Evolutionary conservation across 192 early-diverging fungal genomes (phyloP).

Genomic region (Coemansia reversa): DNA sequence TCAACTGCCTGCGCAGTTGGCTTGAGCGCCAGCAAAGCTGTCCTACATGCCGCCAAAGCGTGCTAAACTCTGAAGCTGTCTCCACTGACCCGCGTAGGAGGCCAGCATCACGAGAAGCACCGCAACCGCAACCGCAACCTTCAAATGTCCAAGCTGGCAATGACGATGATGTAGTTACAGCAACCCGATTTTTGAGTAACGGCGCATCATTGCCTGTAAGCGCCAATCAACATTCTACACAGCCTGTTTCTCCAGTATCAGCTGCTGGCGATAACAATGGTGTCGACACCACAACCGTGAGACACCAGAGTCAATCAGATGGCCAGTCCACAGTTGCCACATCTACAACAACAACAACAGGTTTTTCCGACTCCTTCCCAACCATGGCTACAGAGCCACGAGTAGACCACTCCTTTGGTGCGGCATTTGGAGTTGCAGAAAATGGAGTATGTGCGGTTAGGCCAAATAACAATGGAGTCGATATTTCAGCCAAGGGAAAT

Average conservation of each 20-base stretch:
- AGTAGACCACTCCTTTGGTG: background rate
- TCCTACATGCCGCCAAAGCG: constrained; percentile 74
- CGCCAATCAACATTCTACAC: background rate
- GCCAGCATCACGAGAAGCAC: background rate
- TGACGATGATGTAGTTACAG: background rate
- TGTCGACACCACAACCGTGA: background rate
- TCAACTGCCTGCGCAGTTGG: constrained; percentile 95
- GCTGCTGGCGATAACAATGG: background rate
- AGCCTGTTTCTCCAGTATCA: background rate
- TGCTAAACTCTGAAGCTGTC: constrained; percentile 15
- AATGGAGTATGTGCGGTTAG: background rate
- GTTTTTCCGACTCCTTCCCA: background rate
- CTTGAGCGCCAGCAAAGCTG: constrained; percentile 96
- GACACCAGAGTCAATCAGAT: background rate
- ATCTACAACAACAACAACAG: background rate
- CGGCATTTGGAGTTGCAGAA: background rate
- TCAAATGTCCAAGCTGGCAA: background rate
- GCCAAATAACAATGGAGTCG: background rate
- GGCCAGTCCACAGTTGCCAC: background rate
- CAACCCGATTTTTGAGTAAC: background rate
- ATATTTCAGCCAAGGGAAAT: background rate
- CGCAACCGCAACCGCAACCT: constrained; percentile 1
- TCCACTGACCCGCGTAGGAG: background rate
- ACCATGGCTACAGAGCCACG: background rate
- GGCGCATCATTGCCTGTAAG: background rate